Conservation (phyloP, 192 early-diverging fungal genomes). For the Kappamyces sp. region DNA sequence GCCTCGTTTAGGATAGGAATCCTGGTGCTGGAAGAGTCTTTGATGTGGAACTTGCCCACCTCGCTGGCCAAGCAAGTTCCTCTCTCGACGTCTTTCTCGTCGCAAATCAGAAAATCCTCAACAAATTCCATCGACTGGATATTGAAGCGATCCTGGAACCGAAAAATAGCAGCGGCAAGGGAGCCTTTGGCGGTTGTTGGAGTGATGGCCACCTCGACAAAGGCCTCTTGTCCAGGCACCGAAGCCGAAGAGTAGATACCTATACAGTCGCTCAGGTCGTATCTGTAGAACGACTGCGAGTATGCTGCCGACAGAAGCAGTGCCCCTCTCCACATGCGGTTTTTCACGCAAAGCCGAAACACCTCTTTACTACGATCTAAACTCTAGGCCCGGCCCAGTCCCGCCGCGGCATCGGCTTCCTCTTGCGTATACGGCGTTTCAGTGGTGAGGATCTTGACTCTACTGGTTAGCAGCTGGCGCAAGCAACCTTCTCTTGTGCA, state of each 20-base stretch:
- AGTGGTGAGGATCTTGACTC: conserved; percentile 71
- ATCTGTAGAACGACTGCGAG: too few relatives aligned
- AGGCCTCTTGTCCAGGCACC: background rate
- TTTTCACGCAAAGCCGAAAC: too few relatives aligned
- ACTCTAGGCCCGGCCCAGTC: background rate
- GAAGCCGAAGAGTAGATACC: conserved; percentile 2
- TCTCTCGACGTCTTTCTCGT: background rate
- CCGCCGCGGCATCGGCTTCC: conserved; percentile 60
- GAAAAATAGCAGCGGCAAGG: conserved; percentile 6
- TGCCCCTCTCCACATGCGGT: too few relatives aligned
- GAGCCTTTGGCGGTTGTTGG: conserved; percentile 3
- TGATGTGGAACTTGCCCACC: background rate
- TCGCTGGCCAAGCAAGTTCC: background rate
- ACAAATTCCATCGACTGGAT: background rate
- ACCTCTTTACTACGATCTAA: too few relatives aligned
- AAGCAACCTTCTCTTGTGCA: conserved; percentile 73
- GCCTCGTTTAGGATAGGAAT: conserved; percentile 9
- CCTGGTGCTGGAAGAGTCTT: background rate
- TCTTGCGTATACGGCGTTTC: conserved; percentile 84
- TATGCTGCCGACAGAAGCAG: too few relatives aligned
- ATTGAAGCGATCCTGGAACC: conserved; percentile 11
- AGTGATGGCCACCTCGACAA: background rate
- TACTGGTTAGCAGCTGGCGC: conserved; percentile 11
- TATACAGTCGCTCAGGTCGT: too few relatives aligned
- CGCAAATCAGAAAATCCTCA: conserved; percentile 6